A percentile compares a stretch with the other conserved stretches of the same genome.
These are phyloP conservation scores for Paraurostyla sp. DNA, from an alignment of 73 alveolate genomes.

Conservation along the genomic window DNA sequence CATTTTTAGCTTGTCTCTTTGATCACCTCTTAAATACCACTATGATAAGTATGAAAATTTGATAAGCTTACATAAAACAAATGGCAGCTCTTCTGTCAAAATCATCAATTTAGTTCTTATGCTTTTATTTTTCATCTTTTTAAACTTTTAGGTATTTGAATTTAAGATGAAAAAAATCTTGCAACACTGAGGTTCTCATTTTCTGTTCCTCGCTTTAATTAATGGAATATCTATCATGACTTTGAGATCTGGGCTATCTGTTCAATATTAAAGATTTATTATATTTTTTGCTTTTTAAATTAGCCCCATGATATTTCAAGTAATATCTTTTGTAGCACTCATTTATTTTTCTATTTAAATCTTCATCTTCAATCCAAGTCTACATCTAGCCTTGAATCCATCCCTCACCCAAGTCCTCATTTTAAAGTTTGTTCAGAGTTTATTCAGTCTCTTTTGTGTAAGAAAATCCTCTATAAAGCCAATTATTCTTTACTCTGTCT, in stretches of 20 bases:
- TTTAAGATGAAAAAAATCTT: constrained; percentile 6
- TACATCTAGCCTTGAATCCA: constrained; percentile 16
- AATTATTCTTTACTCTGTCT: constrained; percentile 1
- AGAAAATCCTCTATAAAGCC: constrained; percentile 54
- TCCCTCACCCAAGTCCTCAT: constrained; percentile 33
- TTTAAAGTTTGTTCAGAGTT: not conserved
- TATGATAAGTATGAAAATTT: not conserved
- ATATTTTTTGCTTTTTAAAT: not conserved
- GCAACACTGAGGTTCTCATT: not conserved
- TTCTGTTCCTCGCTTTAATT: not conserved
- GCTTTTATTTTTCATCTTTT: not conserved
- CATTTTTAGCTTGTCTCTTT: constrained; percentile 34
- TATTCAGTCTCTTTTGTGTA: constrained; percentile 31
- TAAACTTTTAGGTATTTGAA: constrained; percentile 16
- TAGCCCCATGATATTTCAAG: constrained; percentile 27
- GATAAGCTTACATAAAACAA: constrained; percentile 9
- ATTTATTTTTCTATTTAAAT: not conserved
- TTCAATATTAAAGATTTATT: not conserved
- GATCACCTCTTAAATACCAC: constrained; percentile 42
- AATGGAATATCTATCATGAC: not conserved
- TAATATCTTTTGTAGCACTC: constrained; percentile 39
- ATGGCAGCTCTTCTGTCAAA: constrained; percentile 43
- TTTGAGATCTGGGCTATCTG: not conserved
- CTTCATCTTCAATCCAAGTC: constrained; percentile 33
- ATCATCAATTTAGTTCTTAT: constrained; percentile 14